Conservation (phyloP, 2,329 filamentous ascomycete species). For the Scedosporium aurantiacum region DNA sequence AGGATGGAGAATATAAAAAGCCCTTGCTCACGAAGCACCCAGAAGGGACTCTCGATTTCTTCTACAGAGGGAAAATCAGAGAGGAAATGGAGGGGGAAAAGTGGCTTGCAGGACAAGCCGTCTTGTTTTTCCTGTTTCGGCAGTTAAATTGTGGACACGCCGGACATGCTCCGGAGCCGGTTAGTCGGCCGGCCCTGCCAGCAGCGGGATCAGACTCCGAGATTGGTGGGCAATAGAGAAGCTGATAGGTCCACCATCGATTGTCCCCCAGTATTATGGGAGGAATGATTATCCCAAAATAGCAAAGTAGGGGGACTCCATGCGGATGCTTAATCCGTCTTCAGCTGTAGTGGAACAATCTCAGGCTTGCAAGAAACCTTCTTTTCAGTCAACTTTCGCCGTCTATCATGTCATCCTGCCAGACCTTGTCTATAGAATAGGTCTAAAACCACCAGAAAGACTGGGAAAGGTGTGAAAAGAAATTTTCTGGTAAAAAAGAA, state of each 20-base stretch:
- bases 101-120: neutral
- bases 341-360: too few relatives aligned
- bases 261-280: too few relatives aligned
- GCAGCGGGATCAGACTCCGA: too few relatives aligned
- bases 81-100: neutral
- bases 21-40: too few relatives aligned
- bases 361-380: neutral
- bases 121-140: neutral
- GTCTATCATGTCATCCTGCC: slow-evolving; percentile 1
- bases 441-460: neutral
- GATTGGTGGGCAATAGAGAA: too few relatives aligned
- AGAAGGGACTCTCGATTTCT: too few relatives aligned
- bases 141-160: neutral
- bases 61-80: too few relatives aligned
- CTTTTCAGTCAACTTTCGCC: neutral
- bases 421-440: neutral
- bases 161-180: neutral
- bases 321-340: too few relatives aligned
- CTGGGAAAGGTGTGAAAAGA: neutral
- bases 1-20: too few relatives aligned
- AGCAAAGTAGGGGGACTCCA: too few relatives aligned
- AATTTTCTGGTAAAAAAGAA: neutral
- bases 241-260: too few relatives aligned
- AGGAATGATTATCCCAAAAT: too few relatives aligned
- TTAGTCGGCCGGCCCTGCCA: neutral